These are phyloP conservation scores for Monilinia fructicola DNA, from an alignment of 2,329 filamentous ascomycete species.

Conservation along the genomic window DNA sequence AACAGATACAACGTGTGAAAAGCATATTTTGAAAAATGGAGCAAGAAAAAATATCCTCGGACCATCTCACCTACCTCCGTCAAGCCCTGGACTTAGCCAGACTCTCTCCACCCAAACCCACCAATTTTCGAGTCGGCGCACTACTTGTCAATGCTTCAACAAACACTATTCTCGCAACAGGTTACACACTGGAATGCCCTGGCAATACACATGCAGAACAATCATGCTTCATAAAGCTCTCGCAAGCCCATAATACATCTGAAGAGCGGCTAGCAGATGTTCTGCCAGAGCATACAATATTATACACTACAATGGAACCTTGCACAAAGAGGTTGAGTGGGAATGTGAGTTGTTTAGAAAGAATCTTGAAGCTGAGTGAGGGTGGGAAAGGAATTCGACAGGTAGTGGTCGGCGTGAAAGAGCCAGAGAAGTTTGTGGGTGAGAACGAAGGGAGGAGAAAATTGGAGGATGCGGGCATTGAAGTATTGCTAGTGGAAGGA, in stretches of 20 bases:
- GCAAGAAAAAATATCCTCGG: not conserved
- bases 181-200: slow-evolving; percentile 85
- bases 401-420: slow-evolving; percentile 84
- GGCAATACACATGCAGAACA: slow-evolving; percentile 98
- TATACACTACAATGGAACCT: slow-evolving; percentile 94
- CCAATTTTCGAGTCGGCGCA: slow-evolving; percentile 94
- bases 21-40: slow-evolving; percentile 3
- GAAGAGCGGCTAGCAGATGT: slow-evolving; percentile 56
- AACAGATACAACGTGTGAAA: not conserved
- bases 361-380: slow-evolving; percentile 61
- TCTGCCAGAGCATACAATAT: slow-evolving; percentile 53
- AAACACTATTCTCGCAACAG: slow-evolving; percentile 68
- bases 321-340: slow-evolving; percentile 73
- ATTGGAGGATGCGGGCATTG: slow-evolving; percentile 70
- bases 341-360: slow-evolving; percentile 74
- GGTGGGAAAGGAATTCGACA: slow-evolving; percentile 54
- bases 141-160: slow-evolving; percentile 64
- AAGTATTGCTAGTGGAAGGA: slow-evolving; percentile 70
- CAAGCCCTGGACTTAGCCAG: slow-evolving; percentile 73
- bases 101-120: slow-evolving; percentile 79
- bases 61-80: slow-evolving; percentile 56
- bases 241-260: slow-evolving; percentile 47
- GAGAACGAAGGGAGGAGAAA: slow-evolving; percentile 72
- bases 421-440: slow-evolving; percentile 87
- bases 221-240: slow-evolving; percentile 78